Base-by-base conservation (phyloP, 345 rosid species). In the Arabis alpina region DNA sequence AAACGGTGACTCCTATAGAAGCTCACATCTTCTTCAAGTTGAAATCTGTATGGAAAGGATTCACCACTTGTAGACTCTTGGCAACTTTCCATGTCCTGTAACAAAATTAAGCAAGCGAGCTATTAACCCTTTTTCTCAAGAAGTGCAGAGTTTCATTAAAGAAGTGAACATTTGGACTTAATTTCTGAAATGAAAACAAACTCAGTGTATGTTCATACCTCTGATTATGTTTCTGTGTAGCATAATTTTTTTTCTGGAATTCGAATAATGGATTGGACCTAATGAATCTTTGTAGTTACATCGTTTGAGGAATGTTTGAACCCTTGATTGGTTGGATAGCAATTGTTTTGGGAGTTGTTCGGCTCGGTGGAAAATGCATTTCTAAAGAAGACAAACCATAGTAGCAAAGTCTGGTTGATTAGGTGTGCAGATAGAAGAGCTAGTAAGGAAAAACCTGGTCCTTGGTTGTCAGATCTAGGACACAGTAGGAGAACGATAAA, bases 371-470 rank as follows among this genome's bases (percentile, higher is more conserved):
- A 89, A 93, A 28, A 94, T 3, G 99, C 87, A 69, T 89, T 94
- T 55, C 96, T 96, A 64, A 94, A 87, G 75, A 87, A 94, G 4
- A 88, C 90, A 27, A 77, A 60, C 97, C 97, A 94, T 61, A 94
- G 72, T 55, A 94, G 97, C 69, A 81, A 62, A 59, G 96, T 94
- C 62, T 95, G 76, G 75, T 77, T 86, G 41, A 76, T 30, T 73
- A 94, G 81, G 54, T 73, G 76, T 30, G 91, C 87, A 3, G 99
- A 91, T 68, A 94, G 86, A 58, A 94, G 97, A 68, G 32, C 54
- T 50, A 78, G 49, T 65, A 86, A 36, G 10, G 92, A 65, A 27
- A 84, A 75, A 14, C 80, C 54, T 57, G 78, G 73, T 24, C 78
- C 81, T 62, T 72, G 37, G 59, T 75, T 40, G 47, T 79, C 81